Base-by-base conservation (phyloP, 495 filamentous ascomycete genomes). In the Venustampulla echinocandica region DNA sequence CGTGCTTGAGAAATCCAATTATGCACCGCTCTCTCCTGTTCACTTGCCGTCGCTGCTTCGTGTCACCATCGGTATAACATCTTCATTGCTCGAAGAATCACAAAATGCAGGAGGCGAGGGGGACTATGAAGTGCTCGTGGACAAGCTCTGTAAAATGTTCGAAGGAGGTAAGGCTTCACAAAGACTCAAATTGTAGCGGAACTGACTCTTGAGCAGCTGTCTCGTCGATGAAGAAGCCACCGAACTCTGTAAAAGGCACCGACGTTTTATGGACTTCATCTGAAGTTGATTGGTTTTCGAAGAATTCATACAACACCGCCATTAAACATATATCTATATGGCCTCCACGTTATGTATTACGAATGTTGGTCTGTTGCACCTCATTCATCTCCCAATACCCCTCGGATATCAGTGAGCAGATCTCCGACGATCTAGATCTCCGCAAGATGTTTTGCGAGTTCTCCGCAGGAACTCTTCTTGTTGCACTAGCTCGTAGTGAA, bases 241-340 rank as follows among this genome's bases (percentile, higher is more conserved):
- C 53, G 52, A 57, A 37, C 38, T 52, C 28, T 39, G 53, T 15
- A 50, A 61, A 46, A 25, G 50, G 38, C 47, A 58, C 20, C 47
- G 61, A 55, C 45, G 57, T 24, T 60, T 59, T 73, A 11, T 82
- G 84, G 60, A 74, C 65, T 1, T 36, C 71, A 17, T 63, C 64
- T 20, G 86, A 93, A 48, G 66, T 90, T 2, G 72, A 90, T 57
- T 92, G 87, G 87, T 87, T 93, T 61, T 80, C 77, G 37, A 75
- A 78, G 44, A 88, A 81, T 52, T 75, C 77, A 5, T 94, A 92
- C 61, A 88, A 90, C 52, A 59, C 87, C 19, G 75, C 79, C 0
- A 58, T 90, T 1, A 77, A 80, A 52, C 65, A 75, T 30, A 75
- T 77, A 25, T 68, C 67, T 0, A 61, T 52, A 10, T 80, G 82